Evolutionary conservation across 441 rosid genomes (phyloP).

Genomic region (Euphorbia corollata): DNA sequence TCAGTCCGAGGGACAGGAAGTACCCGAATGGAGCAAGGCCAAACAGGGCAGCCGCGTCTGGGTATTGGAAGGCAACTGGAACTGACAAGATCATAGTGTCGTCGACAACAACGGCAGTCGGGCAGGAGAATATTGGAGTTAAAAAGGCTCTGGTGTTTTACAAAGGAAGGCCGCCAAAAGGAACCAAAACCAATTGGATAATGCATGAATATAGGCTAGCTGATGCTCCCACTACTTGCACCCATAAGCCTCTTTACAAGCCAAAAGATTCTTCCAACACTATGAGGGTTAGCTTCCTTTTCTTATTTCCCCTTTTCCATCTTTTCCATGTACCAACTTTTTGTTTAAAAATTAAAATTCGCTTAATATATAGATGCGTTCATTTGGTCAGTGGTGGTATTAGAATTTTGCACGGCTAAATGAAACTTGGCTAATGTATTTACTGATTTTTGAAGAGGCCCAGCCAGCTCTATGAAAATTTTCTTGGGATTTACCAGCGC

Average conservation of each 20-base stretch:
- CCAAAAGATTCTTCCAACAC: constrained; percentile 51
- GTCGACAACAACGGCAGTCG: constrained; percentile 19
- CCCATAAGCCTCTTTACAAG: constrained; percentile 25
- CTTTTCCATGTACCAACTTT: background rate
- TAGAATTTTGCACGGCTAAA: too few relatives aligned
- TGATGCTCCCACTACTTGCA: constrained; percentile 28
- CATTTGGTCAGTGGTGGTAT: background rate
- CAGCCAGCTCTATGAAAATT: too few relatives aligned
- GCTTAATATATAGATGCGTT: too few relatives aligned
- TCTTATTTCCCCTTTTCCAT: background rate
- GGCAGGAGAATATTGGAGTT: constrained; percentile 62
- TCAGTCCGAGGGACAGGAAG: constrained; percentile 92
- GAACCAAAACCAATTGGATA: constrained; percentile 87
- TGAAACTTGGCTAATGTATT: too few relatives aligned
- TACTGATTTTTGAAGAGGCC: too few relatives aligned
- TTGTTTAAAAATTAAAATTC: background rate
- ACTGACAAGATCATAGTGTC: constrained; percentile 69
- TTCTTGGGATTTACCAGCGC: too few relatives aligned
- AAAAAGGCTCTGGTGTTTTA: constrained; percentile 94
- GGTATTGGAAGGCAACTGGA: constrained; percentile 96
- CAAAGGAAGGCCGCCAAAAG: constrained; percentile 84
- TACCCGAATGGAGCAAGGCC: constrained; percentile 96
- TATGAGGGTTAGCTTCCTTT: constrained; percentile 61
- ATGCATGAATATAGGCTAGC: constrained; percentile 94
- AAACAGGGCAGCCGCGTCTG: constrained; percentile 88